phyloP scores from a whole-genome alignment of 768 basidiomycete species.

The Mycena amicta region DNA sequence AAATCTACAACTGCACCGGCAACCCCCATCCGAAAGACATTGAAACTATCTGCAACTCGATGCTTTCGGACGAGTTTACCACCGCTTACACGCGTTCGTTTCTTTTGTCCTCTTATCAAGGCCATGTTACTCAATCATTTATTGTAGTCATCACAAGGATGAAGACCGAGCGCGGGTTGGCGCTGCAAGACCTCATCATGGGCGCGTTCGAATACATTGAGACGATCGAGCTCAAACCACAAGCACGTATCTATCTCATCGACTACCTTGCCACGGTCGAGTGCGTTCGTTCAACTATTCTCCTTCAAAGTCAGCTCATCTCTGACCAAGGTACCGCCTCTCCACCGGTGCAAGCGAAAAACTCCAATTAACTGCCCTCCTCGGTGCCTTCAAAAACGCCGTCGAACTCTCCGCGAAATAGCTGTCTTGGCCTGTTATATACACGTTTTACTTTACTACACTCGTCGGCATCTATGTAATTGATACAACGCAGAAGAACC shows the following conservation, averaged over 20 bases:
- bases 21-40: constrained; percentile 96
- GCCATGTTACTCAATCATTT: constrained; percentile 1
- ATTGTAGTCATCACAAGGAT: constrained; percentile 79
- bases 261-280: constrained; percentile 96
- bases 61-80: constrained; percentile 96
- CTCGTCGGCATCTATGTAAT: no score
- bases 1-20: constrained; percentile 96
- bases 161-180: constrained; percentile 91
- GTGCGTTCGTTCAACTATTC: constrained; percentile 49
- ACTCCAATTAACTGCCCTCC: constrained; percentile 87
- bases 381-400: constrained; percentile 92
- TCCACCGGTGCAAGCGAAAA: constrained; percentile 94
- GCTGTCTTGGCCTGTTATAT: no score
- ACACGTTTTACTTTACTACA: no score
- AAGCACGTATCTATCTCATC: constrained; percentile 87
- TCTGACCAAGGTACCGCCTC: constrained; percentile 72
- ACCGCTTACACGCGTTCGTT: constrained; percentile 79
- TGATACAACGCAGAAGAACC: neutral
- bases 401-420: constrained; percentile 71
- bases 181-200: constrained; percentile 89
- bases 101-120: neutral
- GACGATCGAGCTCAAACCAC: constrained; percentile 81
- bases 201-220: constrained; percentile 92
- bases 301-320: neutral
- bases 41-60: constrained; percentile 88